These are phyloP conservation scores for Lactarius akahatsu DNA, from an alignment of 768 basidiomycete genomes.

Conservation along the genomic window DNA sequence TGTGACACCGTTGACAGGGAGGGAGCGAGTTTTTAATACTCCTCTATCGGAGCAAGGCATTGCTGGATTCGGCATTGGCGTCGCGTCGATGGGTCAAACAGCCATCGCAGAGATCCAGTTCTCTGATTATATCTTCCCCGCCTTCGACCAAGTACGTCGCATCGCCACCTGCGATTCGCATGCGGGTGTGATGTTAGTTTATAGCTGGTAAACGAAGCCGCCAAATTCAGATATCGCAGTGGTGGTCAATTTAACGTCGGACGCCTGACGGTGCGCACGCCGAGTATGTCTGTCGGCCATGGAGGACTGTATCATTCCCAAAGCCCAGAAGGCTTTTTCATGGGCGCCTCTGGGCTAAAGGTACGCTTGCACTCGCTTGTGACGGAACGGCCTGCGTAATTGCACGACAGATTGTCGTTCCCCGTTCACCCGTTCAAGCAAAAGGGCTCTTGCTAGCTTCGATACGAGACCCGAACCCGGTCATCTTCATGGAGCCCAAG, in stretches of 20 bases:
- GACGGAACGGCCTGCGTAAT: not conserved
- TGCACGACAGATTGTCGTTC: conserved; percentile 66
- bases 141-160: conserved; percentile 82
- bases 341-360: conserved; percentile 88
- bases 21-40: conserved; percentile 93
- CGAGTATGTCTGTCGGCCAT: conserved; percentile 89
- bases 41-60: conserved; percentile 93
- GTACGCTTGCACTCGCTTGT: conserved; percentile 38
- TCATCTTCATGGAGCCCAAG: conserved; percentile 95
- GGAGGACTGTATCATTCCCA: conserved; percentile 94
- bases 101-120: conserved; percentile 95
- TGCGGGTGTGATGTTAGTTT: conserved; percentile 5
- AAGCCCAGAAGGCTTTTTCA: conserved; percentile 92
- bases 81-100: conserved; percentile 91
- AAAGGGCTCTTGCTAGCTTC: conserved; percentile 86
- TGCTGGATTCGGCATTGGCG: conserved; percentile 89
- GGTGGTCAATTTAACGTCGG: conserved; percentile 84
- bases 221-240: conserved; percentile 88
- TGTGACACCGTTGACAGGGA: conserved; percentile 46
- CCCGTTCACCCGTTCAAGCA: conserved; percentile 93
- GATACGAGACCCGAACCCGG: conserved; percentile 91
- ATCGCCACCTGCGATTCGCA: not conserved
- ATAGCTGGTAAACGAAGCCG: conserved; percentile 92
- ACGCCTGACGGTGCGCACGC: conserved; percentile 76
- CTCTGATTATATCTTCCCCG: conserved; percentile 88